Conservation (phyloP, 257 asterid species). For the Fraxinus excelsior region DNA sequence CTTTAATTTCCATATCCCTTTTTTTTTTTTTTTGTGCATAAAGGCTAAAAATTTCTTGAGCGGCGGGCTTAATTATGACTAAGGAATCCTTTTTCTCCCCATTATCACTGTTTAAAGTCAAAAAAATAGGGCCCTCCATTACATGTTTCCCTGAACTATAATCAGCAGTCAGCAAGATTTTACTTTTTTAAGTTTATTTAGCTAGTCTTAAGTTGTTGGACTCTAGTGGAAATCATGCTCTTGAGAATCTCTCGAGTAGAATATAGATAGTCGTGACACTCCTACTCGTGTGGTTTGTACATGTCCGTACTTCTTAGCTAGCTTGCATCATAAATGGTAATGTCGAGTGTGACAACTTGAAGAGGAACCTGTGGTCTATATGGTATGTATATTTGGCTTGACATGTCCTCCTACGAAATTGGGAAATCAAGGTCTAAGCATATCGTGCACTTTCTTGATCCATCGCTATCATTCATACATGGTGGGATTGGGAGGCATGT, state of each 20-base stretch:
- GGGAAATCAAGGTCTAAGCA: neutral
- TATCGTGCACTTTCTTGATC: too few relatives aligned
- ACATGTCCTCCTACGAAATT: neutral
- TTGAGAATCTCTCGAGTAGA: conserved; percentile 25
- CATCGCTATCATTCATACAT: too few relatives aligned
- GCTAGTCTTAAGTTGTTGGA: conserved; percentile 21
- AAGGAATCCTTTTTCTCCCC: conserved; percentile 38
- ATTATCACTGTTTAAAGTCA: conserved; percentile 40
- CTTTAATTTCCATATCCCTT: conserved; percentile 7
- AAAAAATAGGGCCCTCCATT: conserved; percentile 50
- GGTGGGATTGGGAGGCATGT: too few relatives aligned
- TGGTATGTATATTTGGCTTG: neutral
- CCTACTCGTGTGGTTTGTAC: neutral
- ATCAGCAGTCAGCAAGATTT: conserved; percentile 14
- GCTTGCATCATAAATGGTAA: neutral
- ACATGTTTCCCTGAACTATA: conserved; percentile 7
- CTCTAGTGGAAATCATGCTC: conserved; percentile 2
- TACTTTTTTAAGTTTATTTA: conserved; percentile 9
- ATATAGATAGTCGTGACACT: neutral
- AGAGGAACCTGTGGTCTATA: neutral
- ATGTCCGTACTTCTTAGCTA: neutral
- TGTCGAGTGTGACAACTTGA: neutral
- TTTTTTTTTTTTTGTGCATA: conserved; percentile 25
- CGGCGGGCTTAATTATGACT: conserved; percentile 76
- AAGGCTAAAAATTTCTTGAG: conserved; percentile 44